phyloP scores from a whole-genome alignment of 2,329 filamentous ascomycete species.

The Aspergillus novoparasiticus region DNA sequence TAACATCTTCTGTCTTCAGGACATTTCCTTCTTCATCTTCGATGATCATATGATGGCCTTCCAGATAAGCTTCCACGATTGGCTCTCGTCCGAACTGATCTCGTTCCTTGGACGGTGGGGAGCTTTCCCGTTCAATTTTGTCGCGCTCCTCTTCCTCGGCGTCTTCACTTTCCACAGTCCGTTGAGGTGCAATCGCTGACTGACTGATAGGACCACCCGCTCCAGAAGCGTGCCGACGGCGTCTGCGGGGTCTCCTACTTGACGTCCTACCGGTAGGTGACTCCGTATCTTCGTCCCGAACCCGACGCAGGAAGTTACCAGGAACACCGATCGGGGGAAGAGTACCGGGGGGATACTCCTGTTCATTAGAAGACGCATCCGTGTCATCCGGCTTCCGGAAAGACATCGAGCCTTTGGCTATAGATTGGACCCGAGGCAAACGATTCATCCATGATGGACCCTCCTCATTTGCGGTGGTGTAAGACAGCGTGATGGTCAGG shows the following conservation, averaged over 20 bases:
- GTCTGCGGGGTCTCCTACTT: constrained; percentile 55
- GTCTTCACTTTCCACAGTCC: constrained; percentile 29
- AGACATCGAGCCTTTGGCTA: constrained; percentile 79
- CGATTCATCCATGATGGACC: constrained; percentile 94
- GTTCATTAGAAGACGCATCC: constrained; percentile 60
- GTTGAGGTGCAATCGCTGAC: constrained; percentile 79
- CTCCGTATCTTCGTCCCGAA: constrained; percentile 71
- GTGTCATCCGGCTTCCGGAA: constrained; percentile 68
- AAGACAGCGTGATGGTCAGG: constrained; percentile 90
- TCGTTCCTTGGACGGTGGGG: constrained; percentile 37
- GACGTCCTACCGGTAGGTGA: constrained; percentile 57
- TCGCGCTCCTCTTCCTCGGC: constrained; percentile 31
- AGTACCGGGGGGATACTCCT: constrained; percentile 67
- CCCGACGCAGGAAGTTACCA: constrained; percentile 77
- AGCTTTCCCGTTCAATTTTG: constrained; percentile 40
- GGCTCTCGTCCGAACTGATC: constrained; percentile 39
- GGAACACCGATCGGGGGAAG: constrained; percentile 72
- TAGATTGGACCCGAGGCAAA: constrained; percentile 78
- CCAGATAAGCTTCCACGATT: constrained; percentile 72
- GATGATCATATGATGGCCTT: constrained; percentile 76
- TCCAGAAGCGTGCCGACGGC: constrained; percentile 67
- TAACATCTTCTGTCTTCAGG: constrained; percentile 63
- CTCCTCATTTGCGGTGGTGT: constrained; percentile 86
- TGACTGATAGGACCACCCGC: constrained; percentile 86
- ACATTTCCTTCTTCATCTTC: constrained; percentile 90